Evolutionary conservation across 257 asterid genomes (phyloP).

Genomic region (Lycium barbarum): DNA sequence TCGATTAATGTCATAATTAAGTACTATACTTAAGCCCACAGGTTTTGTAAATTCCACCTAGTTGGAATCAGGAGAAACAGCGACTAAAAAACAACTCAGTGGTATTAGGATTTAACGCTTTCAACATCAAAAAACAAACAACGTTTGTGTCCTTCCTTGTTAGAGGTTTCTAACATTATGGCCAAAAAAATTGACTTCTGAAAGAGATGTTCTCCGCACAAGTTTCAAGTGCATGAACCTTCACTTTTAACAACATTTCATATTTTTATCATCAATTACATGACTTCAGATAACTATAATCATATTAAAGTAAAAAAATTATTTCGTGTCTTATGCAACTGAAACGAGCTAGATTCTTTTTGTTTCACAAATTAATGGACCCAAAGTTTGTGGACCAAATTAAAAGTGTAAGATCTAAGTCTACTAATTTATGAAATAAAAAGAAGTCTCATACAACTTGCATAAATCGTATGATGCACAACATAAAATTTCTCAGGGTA

Average conservation of each 20-base stretch:
- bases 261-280: not conserved
- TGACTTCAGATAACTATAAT: not conserved
- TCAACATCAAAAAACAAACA: conserved; percentile 18
- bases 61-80: not conserved
- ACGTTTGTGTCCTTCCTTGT: not conserved
- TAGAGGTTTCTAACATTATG: not conserved
- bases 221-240: conserved; percentile 23
- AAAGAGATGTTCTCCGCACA: not conserved
- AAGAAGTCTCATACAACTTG: too few species aligned
- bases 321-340: too few species aligned
- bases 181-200: not conserved
- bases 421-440: too few species aligned
- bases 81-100: not conserved
- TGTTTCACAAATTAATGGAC: too few species aligned
- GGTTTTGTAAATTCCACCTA: conserved; percentile 21
- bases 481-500: too few species aligned
- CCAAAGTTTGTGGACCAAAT: too few species aligned
- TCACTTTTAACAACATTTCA: not conserved
- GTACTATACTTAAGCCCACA: conserved; percentile 6
- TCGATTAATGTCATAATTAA: not conserved
- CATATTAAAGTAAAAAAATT: too few species aligned
- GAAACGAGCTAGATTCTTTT: too few species aligned
- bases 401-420: too few species aligned
- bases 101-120: not conserved
- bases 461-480: too few species aligned